Conservation (phyloP, 208 protist genomes). For the Trypanosoma melophagium region DNA sequence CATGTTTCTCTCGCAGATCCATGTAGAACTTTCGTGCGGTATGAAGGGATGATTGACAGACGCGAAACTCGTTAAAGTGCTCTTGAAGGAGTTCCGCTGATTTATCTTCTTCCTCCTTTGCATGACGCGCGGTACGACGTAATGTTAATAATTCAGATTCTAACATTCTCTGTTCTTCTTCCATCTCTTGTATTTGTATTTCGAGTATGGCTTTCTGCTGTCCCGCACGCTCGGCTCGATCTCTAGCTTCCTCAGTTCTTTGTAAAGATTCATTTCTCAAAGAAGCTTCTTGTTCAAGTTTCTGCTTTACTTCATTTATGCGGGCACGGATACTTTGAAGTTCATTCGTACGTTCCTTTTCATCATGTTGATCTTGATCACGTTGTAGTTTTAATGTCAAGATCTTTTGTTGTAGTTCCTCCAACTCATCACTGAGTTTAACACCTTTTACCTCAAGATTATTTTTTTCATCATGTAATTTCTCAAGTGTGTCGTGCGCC, state of each 20-base stretch:
- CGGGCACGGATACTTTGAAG: background rate
- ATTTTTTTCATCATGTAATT: conserved; percentile 16
- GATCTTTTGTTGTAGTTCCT: conserved; percentile 6
- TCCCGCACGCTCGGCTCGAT: background rate
- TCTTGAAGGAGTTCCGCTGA: background rate
- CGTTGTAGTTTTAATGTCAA: background rate
- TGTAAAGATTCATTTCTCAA: background rate
- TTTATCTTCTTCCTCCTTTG: conserved; percentile 8
- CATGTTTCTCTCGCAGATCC: background rate
- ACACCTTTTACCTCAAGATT: conserved; percentile 4
- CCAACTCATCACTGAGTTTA: background rate
- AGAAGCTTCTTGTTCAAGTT: background rate
- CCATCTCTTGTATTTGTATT: background rate
- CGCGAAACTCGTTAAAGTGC: conserved; percentile 4
- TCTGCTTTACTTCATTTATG: conserved; percentile 6
- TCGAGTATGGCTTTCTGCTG: conserved; percentile 3
- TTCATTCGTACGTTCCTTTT: background rate
- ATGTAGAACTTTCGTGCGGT: background rate
- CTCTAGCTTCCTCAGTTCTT: background rate
- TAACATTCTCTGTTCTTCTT: background rate
- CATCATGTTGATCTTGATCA: background rate
- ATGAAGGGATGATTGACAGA: background rate
- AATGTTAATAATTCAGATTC: conserved; percentile 6
- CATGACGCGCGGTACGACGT: background rate
- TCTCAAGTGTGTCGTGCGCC: background rate